Percentiles rank a stretch among this genome's conserved stretches.
Conservation (phyloP, 2,329 filamentous ascomycete species). For the Phialemoniopsis sp. region DNA sequence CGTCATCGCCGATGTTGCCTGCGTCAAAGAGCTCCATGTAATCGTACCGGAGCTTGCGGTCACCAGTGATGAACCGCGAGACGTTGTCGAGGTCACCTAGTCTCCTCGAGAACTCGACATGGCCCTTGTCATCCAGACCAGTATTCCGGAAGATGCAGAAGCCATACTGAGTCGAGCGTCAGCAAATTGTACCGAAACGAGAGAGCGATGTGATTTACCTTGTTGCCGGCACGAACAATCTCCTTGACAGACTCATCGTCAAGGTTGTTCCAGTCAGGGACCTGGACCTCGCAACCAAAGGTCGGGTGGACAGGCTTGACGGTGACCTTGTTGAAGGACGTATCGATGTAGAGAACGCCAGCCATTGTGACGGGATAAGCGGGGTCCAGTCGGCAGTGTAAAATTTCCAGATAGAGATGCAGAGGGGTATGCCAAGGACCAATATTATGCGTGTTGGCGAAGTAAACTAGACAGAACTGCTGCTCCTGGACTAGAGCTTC, state of each 20-base stretch:
- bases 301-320: slow-evolving; percentile 7
- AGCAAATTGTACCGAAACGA: neutral
- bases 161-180: slow-evolving; percentile 1
- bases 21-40: neutral
- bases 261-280: slow-evolving; percentile 5
- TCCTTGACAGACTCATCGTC: slow-evolving; percentile 4
- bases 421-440: neutral
- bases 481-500: neutral
- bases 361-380: slow-evolving; percentile 1
- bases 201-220: slow-evolving; percentile 2
- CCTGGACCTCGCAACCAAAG: slow-evolving; percentile 5
- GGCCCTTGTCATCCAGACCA: neutral
- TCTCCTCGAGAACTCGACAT: neutral
- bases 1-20: neutral
- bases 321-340: slow-evolving; percentile 16
- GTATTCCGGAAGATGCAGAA: slow-evolving; percentile 9
- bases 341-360: neutral
- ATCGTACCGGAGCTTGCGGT: neutral
- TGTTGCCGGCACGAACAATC: slow-evolving; percentile 2
- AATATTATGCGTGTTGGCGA: neutral
- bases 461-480: neutral
- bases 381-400: neutral
- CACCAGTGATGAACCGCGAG: neutral
- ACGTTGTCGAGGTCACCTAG: neutral
- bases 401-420: neutral